phyloP scores from a whole-genome alignment of 116 monocot genomes.

The Zostera marina region DNA sequence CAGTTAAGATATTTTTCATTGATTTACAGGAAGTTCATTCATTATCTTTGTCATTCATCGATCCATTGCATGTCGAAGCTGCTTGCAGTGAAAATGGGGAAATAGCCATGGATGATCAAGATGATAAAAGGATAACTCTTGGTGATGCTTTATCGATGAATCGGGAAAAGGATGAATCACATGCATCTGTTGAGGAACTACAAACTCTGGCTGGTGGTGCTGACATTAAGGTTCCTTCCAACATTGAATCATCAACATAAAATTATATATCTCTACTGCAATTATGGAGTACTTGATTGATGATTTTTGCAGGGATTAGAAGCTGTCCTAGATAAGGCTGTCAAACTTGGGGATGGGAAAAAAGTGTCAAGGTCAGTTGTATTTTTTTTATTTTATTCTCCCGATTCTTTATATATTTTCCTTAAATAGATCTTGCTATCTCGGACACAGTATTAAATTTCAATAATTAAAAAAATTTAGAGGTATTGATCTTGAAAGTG shows the following conservation, averaged over 20 bases:
- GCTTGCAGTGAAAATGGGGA: slow-evolving; percentile 35
- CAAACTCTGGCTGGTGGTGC: slow-evolving; percentile 93
- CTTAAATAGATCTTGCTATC: neutral
- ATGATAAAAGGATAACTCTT: slow-evolving; percentile 43
- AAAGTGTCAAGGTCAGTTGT: slow-evolving; percentile 45
- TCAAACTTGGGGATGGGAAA: slow-evolving; percentile 71
- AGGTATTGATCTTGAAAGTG: slow-evolving; percentile 89
- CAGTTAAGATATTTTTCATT: neutral
- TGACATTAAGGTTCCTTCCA: slow-evolving; percentile 71
- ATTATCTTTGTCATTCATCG: slow-evolving; percentile 7
- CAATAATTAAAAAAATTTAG: slow-evolving; percentile 22
- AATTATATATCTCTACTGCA: neutral
- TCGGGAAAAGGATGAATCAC: slow-evolving; percentile 37
- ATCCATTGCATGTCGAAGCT: slow-evolving; percentile 9
- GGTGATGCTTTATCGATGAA: slow-evolving; percentile 63
- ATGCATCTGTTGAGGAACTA: slow-evolving; percentile 77
- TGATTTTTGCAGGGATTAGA: slow-evolving; percentile 57
- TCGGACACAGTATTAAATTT: neutral
- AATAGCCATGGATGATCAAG: slow-evolving; percentile 34
- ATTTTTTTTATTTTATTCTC: neutral
- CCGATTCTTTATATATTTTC: neutral
- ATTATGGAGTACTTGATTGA: neutral
- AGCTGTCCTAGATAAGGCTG: slow-evolving; percentile 94
- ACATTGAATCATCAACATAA: neutral
- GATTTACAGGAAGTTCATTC: slow-evolving; percentile 14